Percentiles rank a stretch among this genome's conserved stretches.
phyloP scores from a whole-genome alignment of 768 basidiomycete genomes.

The Pholiota conissans region DNA sequence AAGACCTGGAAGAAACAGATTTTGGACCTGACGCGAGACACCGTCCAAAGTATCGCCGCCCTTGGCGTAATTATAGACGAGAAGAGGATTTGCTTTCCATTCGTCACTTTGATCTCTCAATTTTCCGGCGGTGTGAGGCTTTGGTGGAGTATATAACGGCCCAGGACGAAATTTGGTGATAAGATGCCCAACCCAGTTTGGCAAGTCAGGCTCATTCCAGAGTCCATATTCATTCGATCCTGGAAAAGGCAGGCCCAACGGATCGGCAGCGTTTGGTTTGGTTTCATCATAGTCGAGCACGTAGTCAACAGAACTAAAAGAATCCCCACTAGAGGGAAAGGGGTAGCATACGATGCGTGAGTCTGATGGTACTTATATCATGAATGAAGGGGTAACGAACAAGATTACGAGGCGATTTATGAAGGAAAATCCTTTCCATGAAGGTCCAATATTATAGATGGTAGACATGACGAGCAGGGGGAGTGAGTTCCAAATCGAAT shows the following conservation, averaged over 20 bases:
- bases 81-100: conserved; percentile 33
- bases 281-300: conserved; percentile 9
- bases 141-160: conserved; percentile 30
- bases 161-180: conserved; percentile 42
- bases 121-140: conserved; percentile 7
- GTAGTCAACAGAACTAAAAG: conserved; percentile 50
- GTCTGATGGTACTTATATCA: background rate
- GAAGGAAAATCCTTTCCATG: conserved; percentile 44
- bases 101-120: conserved; percentile 25
- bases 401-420: conserved; percentile 52
- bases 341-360: background rate
- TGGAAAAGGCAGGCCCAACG: conserved; percentile 51
- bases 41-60: conserved; percentile 50
- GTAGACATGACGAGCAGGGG: conserved; percentile 19
- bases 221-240: conserved; percentile 32
- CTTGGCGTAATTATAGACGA: conserved; percentile 59
- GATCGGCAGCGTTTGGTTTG: conserved; percentile 40
- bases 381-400: conserved; percentile 31
- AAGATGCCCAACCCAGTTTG: conserved; percentile 69
- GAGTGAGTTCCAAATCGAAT: too few relatives aligned
- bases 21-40: conserved; percentile 39
- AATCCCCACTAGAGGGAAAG: conserved; percentile 52
- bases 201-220: conserved; percentile 42
- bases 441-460: conserved; percentile 20
- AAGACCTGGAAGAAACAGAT: conserved; percentile 37